phyloP scores from a whole-genome alignment of 192 early-diverging fungal genomes.

The Coemansia interrupta region DNA sequence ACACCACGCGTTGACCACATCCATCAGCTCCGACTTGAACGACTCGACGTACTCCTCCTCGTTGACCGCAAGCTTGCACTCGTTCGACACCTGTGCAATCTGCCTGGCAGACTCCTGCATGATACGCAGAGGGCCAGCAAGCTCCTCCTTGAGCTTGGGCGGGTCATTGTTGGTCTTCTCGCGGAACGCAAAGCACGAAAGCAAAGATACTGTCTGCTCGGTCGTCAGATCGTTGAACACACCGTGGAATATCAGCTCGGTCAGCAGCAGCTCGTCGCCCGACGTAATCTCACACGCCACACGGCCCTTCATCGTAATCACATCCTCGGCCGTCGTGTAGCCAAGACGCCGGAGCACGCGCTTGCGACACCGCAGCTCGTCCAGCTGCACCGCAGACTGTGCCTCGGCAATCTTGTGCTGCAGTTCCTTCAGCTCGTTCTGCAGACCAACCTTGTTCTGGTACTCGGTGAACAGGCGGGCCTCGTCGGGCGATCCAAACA shows the following conservation, averaged over 20 bases:
- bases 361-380: slow-evolving; percentile 87
- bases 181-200: slow-evolving; percentile 89
- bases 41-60: slow-evolving; percentile 84
- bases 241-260: slow-evolving; percentile 95
- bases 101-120: slow-evolving; percentile 83
- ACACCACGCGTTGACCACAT: slow-evolving; percentile 90
- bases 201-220: slow-evolving; percentile 79
- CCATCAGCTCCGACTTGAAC: slow-evolving; percentile 89
- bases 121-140: slow-evolving; percentile 66
- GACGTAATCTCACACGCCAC: slow-evolving; percentile 96
- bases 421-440: slow-evolving; percentile 59
- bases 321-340: slow-evolving; percentile 76
- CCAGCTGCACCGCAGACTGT: slow-evolving; percentile 81
- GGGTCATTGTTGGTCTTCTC: slow-evolving; percentile 64
- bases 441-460: slow-evolving; percentile 61
- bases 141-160: slow-evolving; percentile 66
- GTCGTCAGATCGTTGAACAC: slow-evolving; percentile 90
- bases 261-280: slow-evolving; percentile 91
- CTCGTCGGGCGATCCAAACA: slow-evolving; percentile 58
- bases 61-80: slow-evolving; percentile 82
- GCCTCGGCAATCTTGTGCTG: slow-evolving; percentile 74
- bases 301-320: slow-evolving; percentile 95
- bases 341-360: slow-evolving; percentile 89
- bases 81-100: slow-evolving; percentile 81
- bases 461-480: slow-evolving; percentile 61